phyloP scores from a whole-genome alignment of 352 stramenopile genomes.

The Phytopythium helicoides region DNA sequence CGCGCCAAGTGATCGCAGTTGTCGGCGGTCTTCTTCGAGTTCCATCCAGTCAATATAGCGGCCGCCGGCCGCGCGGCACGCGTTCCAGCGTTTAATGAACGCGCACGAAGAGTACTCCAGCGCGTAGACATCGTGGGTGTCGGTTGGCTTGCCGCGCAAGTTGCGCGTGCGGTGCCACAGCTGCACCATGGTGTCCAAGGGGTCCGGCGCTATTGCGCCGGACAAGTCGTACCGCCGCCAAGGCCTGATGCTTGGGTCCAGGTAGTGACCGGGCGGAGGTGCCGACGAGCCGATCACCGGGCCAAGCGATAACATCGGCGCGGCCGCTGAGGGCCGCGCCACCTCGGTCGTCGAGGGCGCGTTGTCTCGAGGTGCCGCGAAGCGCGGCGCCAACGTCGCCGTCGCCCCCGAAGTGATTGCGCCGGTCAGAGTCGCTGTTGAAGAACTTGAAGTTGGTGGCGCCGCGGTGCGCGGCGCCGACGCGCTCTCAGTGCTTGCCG shows the following conservation, averaged over 20 bases:
- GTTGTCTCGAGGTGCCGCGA: too few species aligned
- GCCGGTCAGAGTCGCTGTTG: too few species aligned
- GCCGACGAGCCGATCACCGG: neutral
- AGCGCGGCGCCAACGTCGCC: too few species aligned
- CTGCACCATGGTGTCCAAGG: neutral
- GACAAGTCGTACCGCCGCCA: slow-evolving; percentile 1
- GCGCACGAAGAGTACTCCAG: neutral
- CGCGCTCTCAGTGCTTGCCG: too few species aligned
- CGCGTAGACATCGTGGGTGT: neutral
- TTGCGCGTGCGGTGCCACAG: neutral
- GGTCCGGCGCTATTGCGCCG: neutral
- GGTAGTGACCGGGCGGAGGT: neutral
- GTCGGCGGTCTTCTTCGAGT: neutral
- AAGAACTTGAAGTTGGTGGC: too few species aligned
- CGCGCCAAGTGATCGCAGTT: neutral
- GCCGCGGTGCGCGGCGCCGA: too few species aligned
- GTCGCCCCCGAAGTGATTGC: too few species aligned
- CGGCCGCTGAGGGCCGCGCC: too few species aligned
- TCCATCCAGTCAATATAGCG: neutral
- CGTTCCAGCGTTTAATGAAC: slow-evolving; percentile 5
- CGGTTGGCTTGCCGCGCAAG: neutral
- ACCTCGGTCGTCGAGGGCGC: too few species aligned
- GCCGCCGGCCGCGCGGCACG: neutral
- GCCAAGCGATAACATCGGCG: neutral
- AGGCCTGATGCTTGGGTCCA: neutral